These are phyloP conservation scores for Aureobasidium sp. DNA, from an alignment of 2,329 filamentous ascomycete genomes.

Conservation along the genomic window DNA sequence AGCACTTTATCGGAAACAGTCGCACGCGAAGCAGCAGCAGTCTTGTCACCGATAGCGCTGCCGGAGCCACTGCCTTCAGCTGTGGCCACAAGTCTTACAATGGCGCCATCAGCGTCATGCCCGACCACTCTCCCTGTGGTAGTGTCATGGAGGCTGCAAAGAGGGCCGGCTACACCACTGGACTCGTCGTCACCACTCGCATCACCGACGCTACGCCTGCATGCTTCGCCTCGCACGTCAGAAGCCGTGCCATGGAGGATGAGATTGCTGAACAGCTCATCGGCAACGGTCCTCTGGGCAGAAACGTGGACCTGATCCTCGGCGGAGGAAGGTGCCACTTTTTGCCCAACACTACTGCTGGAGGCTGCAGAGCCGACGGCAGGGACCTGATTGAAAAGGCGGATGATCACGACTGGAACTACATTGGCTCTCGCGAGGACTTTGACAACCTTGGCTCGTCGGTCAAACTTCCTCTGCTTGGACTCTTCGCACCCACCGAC, in stretches of 20 bases:
- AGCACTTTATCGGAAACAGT: constrained; percentile 83
- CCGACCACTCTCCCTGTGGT: constrained; percentile 77
- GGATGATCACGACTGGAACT: constrained; percentile 70
- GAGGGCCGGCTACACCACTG: constrained; percentile 81
- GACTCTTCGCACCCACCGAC: constrained; percentile 72
- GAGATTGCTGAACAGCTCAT: constrained; percentile 88
- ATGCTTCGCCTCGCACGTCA: constrained; percentile 85
- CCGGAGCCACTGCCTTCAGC: constrained; percentile 93
- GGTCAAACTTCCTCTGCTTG: constrained; percentile 71
- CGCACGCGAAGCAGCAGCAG: constrained; percentile 76
- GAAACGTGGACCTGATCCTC: constrained; percentile 83
- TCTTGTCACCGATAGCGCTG: constrained; percentile 88
- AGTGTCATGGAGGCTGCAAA: constrained; percentile 92
- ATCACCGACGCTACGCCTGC: constrained; percentile 95
- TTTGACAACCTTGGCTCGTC: constrained; percentile 70
- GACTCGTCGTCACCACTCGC: constrained; percentile 87
- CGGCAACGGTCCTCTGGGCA: constrained; percentile 75
- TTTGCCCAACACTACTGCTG: constrained; percentile 67
- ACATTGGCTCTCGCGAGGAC: constrained; percentile 59
- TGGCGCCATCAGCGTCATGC: constrained; percentile 82
- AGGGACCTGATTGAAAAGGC: constrained; percentile 68
- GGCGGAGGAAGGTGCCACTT: constrained; percentile 93
- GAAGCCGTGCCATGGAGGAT: constrained; percentile 71
- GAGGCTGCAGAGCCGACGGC: constrained; percentile 73
- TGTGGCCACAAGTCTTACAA: constrained; percentile 95